These are phyloP conservation scores for Trametes meyenii DNA, from an alignment of 768 basidiomycete species.

Conservation along the genomic window DNA sequence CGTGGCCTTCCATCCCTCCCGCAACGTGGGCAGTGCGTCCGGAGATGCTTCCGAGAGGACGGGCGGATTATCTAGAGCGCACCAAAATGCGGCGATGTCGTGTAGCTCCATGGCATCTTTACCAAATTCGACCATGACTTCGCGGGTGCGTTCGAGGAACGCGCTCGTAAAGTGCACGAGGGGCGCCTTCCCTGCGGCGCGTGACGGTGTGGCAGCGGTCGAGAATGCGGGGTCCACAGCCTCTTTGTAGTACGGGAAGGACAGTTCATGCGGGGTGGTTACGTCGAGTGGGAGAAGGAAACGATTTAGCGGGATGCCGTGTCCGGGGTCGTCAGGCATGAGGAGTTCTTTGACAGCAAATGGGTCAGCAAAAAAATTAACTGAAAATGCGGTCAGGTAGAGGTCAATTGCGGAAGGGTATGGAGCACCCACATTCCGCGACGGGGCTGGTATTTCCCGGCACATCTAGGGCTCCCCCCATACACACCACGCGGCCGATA, in stretches of 20 bases:
- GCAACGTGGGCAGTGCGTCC: constrained; percentile 32
- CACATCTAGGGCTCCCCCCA: constrained; percentile 94
- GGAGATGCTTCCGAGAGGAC: constrained; percentile 25
- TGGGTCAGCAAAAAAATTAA: constrained; percentile 89
- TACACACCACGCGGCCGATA: constrained; percentile 78
- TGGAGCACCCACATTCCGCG: constrained; percentile 72
- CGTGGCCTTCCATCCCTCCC: constrained; percentile 57
- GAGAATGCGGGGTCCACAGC: constrained; percentile 66
- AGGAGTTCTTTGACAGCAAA: constrained; percentile 77
- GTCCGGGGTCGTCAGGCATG: constrained; percentile 40
- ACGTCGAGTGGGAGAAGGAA: constrained; percentile 80
- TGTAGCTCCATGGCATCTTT: constrained; percentile 90
- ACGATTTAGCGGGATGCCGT: constrained; percentile 62
- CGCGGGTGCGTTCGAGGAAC: constrained; percentile 73
- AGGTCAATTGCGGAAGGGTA: background rate
- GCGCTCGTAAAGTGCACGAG: constrained; percentile 78
- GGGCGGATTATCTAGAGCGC: constrained; percentile 73
- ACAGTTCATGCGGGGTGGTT: constrained; percentile 77
- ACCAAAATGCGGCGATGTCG: constrained; percentile 90
- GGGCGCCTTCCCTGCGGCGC: constrained; percentile 51
- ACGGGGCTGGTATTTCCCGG: constrained; percentile 84
- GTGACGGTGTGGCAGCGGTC: constrained; percentile 52
- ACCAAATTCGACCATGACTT: constrained; percentile 78
- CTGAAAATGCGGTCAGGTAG: constrained; percentile 40
- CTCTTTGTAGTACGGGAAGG: constrained; percentile 63